Base-by-base conservation (phyloP, 176 grass and related monocot genomes). In the Saccharum spontaneum region DNA sequence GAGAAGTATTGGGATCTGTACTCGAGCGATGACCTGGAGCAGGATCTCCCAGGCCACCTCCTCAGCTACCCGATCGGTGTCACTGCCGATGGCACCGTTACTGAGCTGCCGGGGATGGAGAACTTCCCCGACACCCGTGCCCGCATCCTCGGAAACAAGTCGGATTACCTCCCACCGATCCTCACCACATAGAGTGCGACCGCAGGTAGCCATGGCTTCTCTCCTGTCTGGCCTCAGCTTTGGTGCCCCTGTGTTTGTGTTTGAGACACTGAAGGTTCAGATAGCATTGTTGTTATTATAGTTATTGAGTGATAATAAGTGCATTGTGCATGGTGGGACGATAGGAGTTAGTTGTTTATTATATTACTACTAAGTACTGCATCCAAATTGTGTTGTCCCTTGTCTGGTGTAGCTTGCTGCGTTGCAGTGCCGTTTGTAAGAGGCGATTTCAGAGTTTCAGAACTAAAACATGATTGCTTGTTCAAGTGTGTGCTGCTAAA, bases 61-160 rank as follows among this genome's bases (percentile, higher is more conserved):
- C 86, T 95, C 18, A 88, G 71, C 83, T 90, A 95, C 70, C 93
- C 93, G 44, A 87, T 95, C 9, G 80, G 80, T 14, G 14, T 92
- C 3, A 70, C 81, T 43, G 57, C 28, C 0, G 80, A 92, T 0
- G 88, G 88, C 18, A 68, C 18, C 2, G 79, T 95, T 33, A 88
- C 88, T 0, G 64, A 88, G 75, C 66, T 88, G 18, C 90, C 88
- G 0, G 85, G 76, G 8, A 87, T 84, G 79, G 86, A 95, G 76
- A 88, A 87, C 88, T 95, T 95, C 71, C 93, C 90, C 0, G 93
- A 92, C 86, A 95, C 93, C 24, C 80, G 87, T 7, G 93, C 90
- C 33, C 82, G 85, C 9, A 6, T 95, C 16, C 90, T 95, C 0
- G 93, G 93, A 12, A 17, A 28, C 41, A 95, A 95, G 77, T 95